Evolutionary conservation across 2,329 filamentous ascomycete species (phyloP), one percentile per base, ranked within the genome.

Genomic region (Colletotrichum sp.): DNA sequence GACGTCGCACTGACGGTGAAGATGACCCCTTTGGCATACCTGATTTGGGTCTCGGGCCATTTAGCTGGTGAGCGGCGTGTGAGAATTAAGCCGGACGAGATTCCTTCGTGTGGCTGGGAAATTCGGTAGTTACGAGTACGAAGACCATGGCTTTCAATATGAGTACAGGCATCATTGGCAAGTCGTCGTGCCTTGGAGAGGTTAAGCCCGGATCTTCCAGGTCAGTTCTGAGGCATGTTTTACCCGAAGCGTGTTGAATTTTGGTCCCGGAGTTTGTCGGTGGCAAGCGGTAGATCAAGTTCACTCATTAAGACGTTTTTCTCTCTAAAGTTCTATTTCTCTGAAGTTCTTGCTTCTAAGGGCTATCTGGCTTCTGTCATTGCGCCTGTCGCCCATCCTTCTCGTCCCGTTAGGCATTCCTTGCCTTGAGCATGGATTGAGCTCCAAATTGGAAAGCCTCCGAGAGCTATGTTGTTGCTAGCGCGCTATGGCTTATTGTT

Each of bases 121-220:
- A 0, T 0, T 48, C n/a, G 5, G 10, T 48, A 48, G n/a, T 48
- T 48, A 48, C 3, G 2, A 21, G 1, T 13, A 48, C 1, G 10
- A 48, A 48, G 43, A 13, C 10, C 18, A 48, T 48, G 43, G 18
- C 43, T 21, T 48, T 48, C n/a, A 21, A 21, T 4, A 7, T 21
- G 10, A 21, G 5, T 48, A 13, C 43, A 48, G 43, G 43, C n/a
- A 48, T 13, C 2, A 48, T 48, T 3, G n/a, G 10, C 10, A 48
- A 21, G 43, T 9, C 43, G 21, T 48, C 43, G 10, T 48, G 10
- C 5, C 5, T 48, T 21, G 10, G 43, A 48, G 10, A 48, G n/a
- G 43, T n/a, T 13, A 6, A 7, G 10, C 5, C 18, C n/a, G 10
- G 43, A 48, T 48, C 5, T 48, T 48, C 43, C 43, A 7, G n/a